phyloP scores from a whole-genome alignment of 176 grass and related monocot species.

The Lolium multiflorum region DNA sequence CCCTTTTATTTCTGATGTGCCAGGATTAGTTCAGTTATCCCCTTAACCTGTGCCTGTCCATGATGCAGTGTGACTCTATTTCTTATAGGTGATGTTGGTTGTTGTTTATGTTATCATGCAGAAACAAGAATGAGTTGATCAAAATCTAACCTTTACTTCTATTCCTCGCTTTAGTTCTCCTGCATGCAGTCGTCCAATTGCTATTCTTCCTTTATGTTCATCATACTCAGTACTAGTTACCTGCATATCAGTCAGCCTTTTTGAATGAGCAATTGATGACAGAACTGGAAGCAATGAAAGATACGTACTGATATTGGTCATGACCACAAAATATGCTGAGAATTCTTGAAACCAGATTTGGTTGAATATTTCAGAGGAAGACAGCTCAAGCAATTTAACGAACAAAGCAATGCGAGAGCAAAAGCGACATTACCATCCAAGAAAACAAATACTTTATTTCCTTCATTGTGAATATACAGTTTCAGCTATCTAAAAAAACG shows the following conservation, averaged over 20 bases:
- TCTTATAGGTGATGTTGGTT: constrained; percentile 15
- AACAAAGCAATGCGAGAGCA: constrained; percentile 23
- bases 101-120: constrained; percentile 16
- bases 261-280: constrained; percentile 38
- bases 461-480: constrained; percentile 21
- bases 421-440: constrained; percentile 4
- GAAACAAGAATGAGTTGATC: constrained; percentile 30
- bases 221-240: constrained; percentile 97
- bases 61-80: constrained; percentile 8
- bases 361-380: constrained; percentile 12
- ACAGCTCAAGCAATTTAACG: constrained; percentile 3
- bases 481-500: constrained; percentile 17
- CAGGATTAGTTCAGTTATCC: not conserved
- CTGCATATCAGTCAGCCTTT: constrained; percentile 48
- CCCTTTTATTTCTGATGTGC: not conserved
- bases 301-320: constrained; percentile 7
- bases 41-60: constrained; percentile 15
- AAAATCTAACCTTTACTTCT: constrained; percentile 85
- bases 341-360: constrained; percentile 2
- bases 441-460: not conserved
- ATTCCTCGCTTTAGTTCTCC: constrained; percentile 80
- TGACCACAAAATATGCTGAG: constrained; percentile 12
- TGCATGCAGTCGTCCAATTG: constrained; percentile 93
- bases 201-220: constrained; percentile 99
- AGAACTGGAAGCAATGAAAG: constrained; percentile 16